Base-by-base conservation (phyloP, 805 yeast genomes). In the Saturnispora ahearnii region DNA sequence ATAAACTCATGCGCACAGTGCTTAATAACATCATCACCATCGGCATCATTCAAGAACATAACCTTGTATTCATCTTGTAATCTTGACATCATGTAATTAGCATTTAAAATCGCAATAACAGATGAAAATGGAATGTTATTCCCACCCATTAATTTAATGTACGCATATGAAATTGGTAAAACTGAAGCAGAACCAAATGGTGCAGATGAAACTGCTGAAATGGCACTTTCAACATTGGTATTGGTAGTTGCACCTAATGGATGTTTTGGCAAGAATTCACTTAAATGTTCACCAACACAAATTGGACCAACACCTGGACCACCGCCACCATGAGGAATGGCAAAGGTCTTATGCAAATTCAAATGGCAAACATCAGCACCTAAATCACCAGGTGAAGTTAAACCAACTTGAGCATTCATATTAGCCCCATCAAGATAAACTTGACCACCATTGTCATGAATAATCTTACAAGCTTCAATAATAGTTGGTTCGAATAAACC, bases 261-360 rank as follows among this genome's bases (percentile, higher is more conserved):
- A 68, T 93, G 97, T 12, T 73, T 72, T 43, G 99, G 99, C 59
- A 93, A 75, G 69, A 79, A 89, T 48, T 87, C 87, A 41, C 75
- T 77, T 59, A 93, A 73, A 66, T 88, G 96, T 45, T 75, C 70
- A 57, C 82, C 83, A 51, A 91, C 98, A 75, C 98, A 88, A 55
- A 93, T 93, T 46, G 98, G 98, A 18, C 97, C 99, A 61, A 89
- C 95, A 63, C 98, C 99, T 40, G 99, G 99, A 41, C 99, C 99
- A 65, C 99, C 99, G 64, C 99, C 99, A 62, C 99, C 99, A 62
- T 93, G 99, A 49, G 96, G 95, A 62, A 93, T 88, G 43, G 97
- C 89, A 73, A 93, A 93, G 1, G 99, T 93, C 72, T 93, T 93
- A 74, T 93, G 99, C 64, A 93, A 74, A 67, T 93, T 93, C 72